Percentiles rank a stretch among this genome's conserved stretches.
Evolutionary conservation across 306 rosid genomes (phyloP).

Genomic region (Begonia masoniana): DNA sequence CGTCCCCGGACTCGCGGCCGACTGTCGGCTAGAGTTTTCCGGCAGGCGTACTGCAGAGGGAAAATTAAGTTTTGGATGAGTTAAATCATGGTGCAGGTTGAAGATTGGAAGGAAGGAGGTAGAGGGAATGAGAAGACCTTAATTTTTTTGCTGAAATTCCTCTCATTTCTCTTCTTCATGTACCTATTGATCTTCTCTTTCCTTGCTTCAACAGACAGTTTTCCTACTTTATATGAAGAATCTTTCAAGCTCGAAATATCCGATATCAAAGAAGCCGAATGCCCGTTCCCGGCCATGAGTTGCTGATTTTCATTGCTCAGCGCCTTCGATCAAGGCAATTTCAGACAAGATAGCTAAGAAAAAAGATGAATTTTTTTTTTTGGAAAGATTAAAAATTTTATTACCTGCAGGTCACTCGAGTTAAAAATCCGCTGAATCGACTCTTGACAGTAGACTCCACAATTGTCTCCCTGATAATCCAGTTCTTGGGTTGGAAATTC

Average conservation of each 20-base stretch:
- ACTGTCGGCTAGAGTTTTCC: slow-evolving; percentile 92
- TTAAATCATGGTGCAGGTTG: too few relatives aligned
- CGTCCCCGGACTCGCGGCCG: slow-evolving; percentile 96
- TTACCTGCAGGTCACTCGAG: slow-evolving; percentile 80
- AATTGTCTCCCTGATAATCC: slow-evolving; percentile 73
- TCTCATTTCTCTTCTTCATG: slow-evolving; percentile 88
- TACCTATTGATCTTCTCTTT: slow-evolving; percentile 91
- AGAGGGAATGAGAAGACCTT: slow-evolving; percentile 33
- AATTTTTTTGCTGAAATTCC: slow-evolving; percentile 97
- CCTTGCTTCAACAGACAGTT: slow-evolving; percentile 85
- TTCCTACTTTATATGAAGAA: slow-evolving; percentile 68
- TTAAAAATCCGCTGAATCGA: slow-evolving; percentile 49
- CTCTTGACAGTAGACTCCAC: slow-evolving; percentile 57
- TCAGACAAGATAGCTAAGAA: too few relatives aligned
- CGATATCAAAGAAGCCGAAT: slow-evolving; percentile 44
- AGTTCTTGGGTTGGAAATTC: slow-evolving; percentile 68
- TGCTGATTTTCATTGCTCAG: slow-evolving; percentile 53
- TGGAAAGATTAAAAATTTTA: neutral
- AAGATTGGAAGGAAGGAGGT: neutral
- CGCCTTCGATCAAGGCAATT: slow-evolving; percentile 24
- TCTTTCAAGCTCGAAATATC: slow-evolving; percentile 80
- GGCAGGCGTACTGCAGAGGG: slow-evolving; percentile 75
- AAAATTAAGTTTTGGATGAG: too few relatives aligned
- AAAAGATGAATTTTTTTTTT: too few relatives aligned
- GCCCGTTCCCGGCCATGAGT: slow-evolving; percentile 45